A percentile compares a stretch with the other conserved stretches of the same genome.
Conservation (phyloP, 169 alveolate species). For the Besnoitia besnoiti region DNA sequence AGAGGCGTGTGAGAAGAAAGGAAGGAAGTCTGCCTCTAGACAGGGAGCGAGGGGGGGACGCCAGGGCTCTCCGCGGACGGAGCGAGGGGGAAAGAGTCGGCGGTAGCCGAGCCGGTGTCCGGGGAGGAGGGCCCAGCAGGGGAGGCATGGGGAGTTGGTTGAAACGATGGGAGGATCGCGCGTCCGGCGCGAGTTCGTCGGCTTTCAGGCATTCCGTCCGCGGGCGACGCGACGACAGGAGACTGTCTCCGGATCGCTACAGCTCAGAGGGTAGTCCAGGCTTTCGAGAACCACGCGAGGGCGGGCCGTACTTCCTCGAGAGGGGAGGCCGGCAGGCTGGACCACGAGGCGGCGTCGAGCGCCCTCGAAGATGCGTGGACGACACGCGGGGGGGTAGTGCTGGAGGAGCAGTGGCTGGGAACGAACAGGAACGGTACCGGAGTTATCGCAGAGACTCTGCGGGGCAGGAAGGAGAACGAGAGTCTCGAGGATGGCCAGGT, state of each 20-base stretch:
- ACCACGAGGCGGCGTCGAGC: neutral
- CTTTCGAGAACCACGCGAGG: neutral
- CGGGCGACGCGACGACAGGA: neutral
- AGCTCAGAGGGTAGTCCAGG: neutral
- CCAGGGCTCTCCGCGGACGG: neutral
- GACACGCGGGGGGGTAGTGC: neutral
- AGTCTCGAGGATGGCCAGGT: neutral
- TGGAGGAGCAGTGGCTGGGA: neutral
- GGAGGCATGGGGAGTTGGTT: neutral
- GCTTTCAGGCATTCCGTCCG: neutral
- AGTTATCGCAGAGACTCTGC: neutral
- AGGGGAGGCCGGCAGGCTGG: neutral
- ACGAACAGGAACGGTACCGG: neutral
- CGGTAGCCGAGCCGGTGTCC: neutral
- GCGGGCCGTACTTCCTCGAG: neutral
- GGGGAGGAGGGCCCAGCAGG: neutral
- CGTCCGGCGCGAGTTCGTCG: neutral
- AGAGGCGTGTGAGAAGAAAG: neutral
- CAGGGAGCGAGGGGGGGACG: neutral
- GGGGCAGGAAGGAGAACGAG: neutral
- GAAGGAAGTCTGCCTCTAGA: neutral
- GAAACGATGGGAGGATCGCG: constrained; percentile 21
- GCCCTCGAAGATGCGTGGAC: neutral
- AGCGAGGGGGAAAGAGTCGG: neutral
- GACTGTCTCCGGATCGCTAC: neutral